Conservation (phyloP, 140 eudicot species). For the Bidens hawaiensis region DNA sequence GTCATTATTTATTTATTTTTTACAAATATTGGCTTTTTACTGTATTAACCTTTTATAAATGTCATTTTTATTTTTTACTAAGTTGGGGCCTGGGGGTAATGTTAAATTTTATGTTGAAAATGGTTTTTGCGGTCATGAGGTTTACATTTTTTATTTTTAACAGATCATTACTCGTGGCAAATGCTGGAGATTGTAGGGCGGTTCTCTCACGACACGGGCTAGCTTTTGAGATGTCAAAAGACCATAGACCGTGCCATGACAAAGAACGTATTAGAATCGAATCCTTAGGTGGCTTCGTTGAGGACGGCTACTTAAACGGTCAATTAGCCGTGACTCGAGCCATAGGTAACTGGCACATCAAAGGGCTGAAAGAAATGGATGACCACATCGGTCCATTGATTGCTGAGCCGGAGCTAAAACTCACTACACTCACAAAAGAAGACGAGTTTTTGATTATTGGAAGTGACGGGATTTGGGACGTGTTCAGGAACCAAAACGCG, state of each 20-base stretch:
- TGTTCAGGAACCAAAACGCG: conserved; percentile 78
- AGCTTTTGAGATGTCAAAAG: conserved; percentile 82
- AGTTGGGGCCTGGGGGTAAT: no score
- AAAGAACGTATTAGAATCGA: conserved; percentile 56
- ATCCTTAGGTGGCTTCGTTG: conserved; percentile 68
- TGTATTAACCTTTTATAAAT: no score
- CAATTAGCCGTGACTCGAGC: conserved; percentile 83
- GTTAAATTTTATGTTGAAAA: no score
- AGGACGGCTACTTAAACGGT: conserved; percentile 79
- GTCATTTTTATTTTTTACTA: no score
- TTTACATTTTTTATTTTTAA: background rate
- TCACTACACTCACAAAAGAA: conserved; percentile 59
- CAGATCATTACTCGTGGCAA: conserved; percentile 88
- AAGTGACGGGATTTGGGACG: conserved; percentile 90
- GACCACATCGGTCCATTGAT: conserved; percentile 52
- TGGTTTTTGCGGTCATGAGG: background rate
- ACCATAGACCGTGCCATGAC: conserved; percentile 66
- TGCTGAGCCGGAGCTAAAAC: conserved; percentile 85
- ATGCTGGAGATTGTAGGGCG: conserved; percentile 92
- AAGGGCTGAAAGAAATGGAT: conserved; percentile 59
- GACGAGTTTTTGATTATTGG: conserved; percentile 85
- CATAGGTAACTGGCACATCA: conserved; percentile 77
- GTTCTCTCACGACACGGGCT: conserved; percentile 63
- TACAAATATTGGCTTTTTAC: no score
- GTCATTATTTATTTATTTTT: no score